phyloP scores from a whole-genome alignment of 495 filamentous ascomycete species.

The Penicillium pancosmium region DNA sequence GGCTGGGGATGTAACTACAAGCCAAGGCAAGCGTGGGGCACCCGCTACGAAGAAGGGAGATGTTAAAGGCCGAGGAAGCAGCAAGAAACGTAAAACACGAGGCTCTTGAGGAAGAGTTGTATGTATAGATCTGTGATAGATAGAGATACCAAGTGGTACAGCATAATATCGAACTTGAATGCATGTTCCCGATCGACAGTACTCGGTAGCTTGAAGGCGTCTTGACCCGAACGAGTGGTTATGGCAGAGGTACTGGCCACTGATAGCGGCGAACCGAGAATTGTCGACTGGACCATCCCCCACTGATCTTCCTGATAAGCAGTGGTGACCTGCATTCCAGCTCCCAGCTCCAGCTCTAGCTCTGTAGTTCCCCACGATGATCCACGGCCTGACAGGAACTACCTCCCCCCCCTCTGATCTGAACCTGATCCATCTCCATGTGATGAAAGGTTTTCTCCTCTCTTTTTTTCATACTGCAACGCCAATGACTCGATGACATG shows the following conservation, averaged over 20 bases:
- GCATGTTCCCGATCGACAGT: not conserved
- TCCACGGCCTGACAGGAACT: slow-evolving; percentile 3
- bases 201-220: not conserved
- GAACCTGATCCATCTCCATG: not conserved
- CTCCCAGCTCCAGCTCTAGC: not conserved
- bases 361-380: not conserved
- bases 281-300: not conserved
- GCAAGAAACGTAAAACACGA: slow-evolving; percentile 2
- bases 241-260: not conserved
- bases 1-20: not conserved
- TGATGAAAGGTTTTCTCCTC: not conserved
- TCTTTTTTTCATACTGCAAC: slow-evolving; percentile 15
- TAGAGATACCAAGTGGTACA: not conserved
- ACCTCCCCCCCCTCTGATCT: too few species aligned
- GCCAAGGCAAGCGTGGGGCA: not conserved
- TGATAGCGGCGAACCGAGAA: not conserved
- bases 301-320: slow-evolving; percentile 27
- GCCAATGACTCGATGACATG: slow-evolving; percentile 19
- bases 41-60: not conserved
- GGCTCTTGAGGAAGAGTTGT: not conserved
- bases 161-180: not conserved
- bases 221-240: slow-evolving; percentile 4
- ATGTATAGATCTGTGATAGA: not conserved
- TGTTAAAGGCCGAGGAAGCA: not conserved
- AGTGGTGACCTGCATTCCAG: slow-evolving; percentile 17